These are phyloP conservation scores for Flaveria sonorensis DNA, from an alignment of 129 eudicot genomes.

Conservation along the genomic window DNA sequence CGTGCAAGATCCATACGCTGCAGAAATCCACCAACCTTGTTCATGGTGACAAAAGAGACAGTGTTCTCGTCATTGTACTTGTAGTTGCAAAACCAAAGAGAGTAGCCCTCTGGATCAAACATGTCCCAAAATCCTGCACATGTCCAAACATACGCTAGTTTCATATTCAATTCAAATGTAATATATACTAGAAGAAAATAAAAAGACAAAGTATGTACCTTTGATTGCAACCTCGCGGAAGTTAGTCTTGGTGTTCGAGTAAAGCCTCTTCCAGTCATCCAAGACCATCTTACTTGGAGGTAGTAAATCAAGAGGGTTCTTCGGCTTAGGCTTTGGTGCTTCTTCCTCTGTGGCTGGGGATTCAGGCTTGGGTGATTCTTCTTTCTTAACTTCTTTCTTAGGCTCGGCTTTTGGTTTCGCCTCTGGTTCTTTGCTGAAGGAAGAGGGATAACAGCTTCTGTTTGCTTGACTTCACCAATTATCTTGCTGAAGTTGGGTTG, in stretches of 20 bases:
- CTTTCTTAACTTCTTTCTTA: conserved; percentile 65
- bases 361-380: conserved; percentile 57
- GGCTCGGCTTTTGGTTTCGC: conserved; percentile 59
- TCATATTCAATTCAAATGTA: neutral
- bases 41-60: conserved; percentile 84
- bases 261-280: conserved; percentile 98
- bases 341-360: conserved; percentile 51
- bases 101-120: conserved; percentile 97
- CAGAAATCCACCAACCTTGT: conserved; percentile 91
- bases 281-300: conserved; percentile 92
- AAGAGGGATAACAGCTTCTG: conserved; percentile 59
- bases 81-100: conserved; percentile 92
- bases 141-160: neutral
- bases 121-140: conserved; percentile 92
- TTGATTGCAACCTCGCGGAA: conserved; percentile 97
- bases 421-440: conserved; percentile 61
- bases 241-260: conserved; percentile 91
- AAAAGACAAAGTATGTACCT: conserved; percentile 43
- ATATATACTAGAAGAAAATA: neutral
- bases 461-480: conserved; percentile 63
- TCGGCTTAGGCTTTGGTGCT: conserved; percentile 96
- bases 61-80: conserved; percentile 93
- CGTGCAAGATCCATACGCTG: conserved; percentile 97
- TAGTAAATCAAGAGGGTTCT: conserved; percentile 89
- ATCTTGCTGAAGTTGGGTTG: conserved; percentile 78